Conservation (phyloP, 2,329 filamentous ascomycete species). For the Verticillium dahliae region DNA sequence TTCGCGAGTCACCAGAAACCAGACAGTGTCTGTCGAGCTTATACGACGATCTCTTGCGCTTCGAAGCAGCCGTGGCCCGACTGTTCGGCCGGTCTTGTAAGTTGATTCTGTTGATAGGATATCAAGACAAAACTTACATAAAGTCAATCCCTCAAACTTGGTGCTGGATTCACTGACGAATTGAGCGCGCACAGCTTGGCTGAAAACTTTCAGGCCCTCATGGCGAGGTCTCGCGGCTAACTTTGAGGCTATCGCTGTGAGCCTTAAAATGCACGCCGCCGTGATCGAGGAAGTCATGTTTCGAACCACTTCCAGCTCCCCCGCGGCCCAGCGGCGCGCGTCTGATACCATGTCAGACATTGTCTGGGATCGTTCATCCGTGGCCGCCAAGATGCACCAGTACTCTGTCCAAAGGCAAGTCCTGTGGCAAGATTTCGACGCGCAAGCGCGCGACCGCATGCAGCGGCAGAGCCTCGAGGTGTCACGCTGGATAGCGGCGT, state of each 20-base stretch:
- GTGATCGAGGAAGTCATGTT: neutral
- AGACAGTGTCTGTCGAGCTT: constrained; percentile 2
- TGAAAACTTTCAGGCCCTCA: neutral
- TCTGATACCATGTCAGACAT: neutral
- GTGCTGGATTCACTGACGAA: neutral
- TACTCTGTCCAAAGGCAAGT: neutral
- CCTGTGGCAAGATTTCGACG: neutral
- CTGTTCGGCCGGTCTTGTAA: constrained; percentile 6
- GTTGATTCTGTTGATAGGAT: neutral
- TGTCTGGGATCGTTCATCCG: neutral
- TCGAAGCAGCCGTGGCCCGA: constrained; percentile 3
- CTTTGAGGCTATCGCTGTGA: neutral
- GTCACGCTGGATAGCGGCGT: neutral
- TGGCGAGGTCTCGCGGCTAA: neutral
- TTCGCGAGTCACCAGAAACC: neutral
- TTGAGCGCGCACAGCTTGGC: neutral
- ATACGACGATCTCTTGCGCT: constrained; percentile 6
- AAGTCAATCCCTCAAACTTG: too few relatives aligned
- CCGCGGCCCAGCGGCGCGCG: neutral
- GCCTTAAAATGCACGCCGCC: neutral
- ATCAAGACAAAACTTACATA: neutral
- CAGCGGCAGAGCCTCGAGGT: neutral
- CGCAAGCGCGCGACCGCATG: neutral
- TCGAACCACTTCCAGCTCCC: neutral
- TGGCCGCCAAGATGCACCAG: neutral